Evolutionary conservation across 257 asterid genomes (phyloP).

Genomic region (Forsythia suspensa): DNA sequence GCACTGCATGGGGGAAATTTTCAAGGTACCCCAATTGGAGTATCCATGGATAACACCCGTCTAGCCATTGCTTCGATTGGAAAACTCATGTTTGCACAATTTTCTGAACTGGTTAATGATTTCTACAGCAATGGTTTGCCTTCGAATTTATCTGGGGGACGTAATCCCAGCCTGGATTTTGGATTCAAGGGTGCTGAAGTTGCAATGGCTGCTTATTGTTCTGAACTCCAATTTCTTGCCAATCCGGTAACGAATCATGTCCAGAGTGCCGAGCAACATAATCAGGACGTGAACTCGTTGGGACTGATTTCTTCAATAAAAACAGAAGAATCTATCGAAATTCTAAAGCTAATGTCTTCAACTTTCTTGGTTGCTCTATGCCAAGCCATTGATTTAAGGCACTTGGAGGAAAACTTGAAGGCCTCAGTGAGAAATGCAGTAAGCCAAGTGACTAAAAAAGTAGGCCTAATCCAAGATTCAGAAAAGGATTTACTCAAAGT

Average conservation of each 20-base stretch:
- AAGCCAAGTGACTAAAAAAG: conserved; percentile 17
- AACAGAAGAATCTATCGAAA: conserved; percentile 3
- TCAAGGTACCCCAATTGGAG: conserved; percentile 30
- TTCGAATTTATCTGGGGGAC: conserved; percentile 17
- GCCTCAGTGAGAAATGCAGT: conserved; percentile 13
- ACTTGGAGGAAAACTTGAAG: conserved; percentile 24
- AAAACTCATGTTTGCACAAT: conserved; percentile 25
- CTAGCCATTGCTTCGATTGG: conserved; percentile 29
- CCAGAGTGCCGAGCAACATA: conserved; percentile 31
- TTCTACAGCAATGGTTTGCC: conserved; percentile 27
- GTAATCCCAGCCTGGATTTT: conserved; percentile 24
- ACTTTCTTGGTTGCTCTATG: conserved; percentile 25
- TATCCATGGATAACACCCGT: conserved; percentile 25
- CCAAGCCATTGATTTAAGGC: conserved; percentile 27
- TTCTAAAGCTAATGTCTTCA: conserved; percentile 17
- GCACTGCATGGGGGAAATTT: conserved; percentile 30
- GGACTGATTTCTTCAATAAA: conserved; percentile 25
- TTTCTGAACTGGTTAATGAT: conserved; percentile 27
- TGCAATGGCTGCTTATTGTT: conserved; percentile 26
- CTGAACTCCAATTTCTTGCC: conserved; percentile 26
- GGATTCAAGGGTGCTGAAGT: conserved; percentile 17
- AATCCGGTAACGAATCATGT: conserved; percentile 26
- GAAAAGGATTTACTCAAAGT: conserved; percentile 20
- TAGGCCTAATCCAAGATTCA: conserved; percentile 4
- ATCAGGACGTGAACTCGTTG: conserved; percentile 29